Evolutionary conservation across 2,329 filamentous ascomycete genomes (phyloP).

Genomic region (Paraconiothyrium sp.): DNA sequence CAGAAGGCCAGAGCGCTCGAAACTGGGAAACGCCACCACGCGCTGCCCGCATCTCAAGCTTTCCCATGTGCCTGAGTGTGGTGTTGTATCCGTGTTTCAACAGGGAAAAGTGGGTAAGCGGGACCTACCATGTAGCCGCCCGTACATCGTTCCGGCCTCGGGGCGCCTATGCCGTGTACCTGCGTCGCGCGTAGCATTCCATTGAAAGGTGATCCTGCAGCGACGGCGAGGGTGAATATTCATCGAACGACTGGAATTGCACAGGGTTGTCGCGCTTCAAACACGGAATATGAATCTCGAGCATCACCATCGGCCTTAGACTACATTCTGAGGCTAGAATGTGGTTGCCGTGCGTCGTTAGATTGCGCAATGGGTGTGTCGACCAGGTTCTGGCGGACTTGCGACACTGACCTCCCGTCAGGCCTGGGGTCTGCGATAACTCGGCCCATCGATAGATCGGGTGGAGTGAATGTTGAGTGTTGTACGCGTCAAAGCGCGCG

Average conservation of each 20-base stretch:
- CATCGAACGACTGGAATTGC: background rate
- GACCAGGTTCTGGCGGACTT: slow-evolving; percentile 9
- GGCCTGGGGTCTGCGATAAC: slow-evolving; percentile 11
- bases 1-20: slow-evolving; percentile 35
- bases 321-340: background rate
- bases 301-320: slow-evolving; percentile 33
- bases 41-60: slow-evolving; percentile 43
- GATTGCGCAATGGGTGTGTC: slow-evolving; percentile 8
- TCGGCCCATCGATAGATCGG: slow-evolving; percentile 3
- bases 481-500: slow-evolving; percentile 30
- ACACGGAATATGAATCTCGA: slow-evolving; percentile 28
- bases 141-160: slow-evolving; percentile 33
- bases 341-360: background rate
- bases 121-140: slow-evolving; percentile 50
- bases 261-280: slow-evolving; percentile 17
- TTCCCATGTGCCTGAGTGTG: slow-evolving; percentile 39
- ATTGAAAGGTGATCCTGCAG: slow-evolving; percentile 8
- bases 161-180: slow-evolving; percentile 35
- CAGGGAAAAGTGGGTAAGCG: slow-evolving; percentile 30
- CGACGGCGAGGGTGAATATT: slow-evolving; percentile 5
- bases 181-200: slow-evolving; percentile 26
- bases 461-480: slow-evolving; percentile 10
- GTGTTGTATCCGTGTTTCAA: slow-evolving; percentile 49
- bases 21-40: slow-evolving; percentile 46
- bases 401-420: slow-evolving; percentile 12